phyloP scores from a whole-genome alignment of 208 protist species.

The Acanthamoeba castellanii region DNA sequence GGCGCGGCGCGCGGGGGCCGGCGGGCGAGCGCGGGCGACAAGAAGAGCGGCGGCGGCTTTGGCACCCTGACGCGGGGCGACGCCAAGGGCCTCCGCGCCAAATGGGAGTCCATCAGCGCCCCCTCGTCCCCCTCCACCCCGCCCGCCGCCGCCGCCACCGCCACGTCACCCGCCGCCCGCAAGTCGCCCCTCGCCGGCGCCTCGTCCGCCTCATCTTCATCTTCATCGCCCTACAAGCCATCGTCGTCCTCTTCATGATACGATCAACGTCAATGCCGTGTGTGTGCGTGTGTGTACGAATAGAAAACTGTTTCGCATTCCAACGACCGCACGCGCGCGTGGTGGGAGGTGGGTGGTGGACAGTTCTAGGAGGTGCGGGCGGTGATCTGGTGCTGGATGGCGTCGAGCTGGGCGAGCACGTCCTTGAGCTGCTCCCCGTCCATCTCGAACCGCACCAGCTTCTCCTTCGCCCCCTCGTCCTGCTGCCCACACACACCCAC shows the following conservation, averaged over 20 bases:
- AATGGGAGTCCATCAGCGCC: not conserved
- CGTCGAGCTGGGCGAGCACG: slow-evolving; percentile 59
- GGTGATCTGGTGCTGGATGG: slow-evolving; percentile 62
- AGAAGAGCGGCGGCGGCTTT: not conserved
- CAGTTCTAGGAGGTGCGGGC: not conserved
- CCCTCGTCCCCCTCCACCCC: not conserved
- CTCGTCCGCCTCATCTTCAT: too few species aligned
- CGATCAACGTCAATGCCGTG: too few species aligned
- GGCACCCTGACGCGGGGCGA: not conserved
- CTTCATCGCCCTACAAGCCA: too few species aligned
- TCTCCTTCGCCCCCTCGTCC: not conserved
- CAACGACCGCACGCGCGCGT: too few species aligned
- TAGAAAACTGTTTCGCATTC: too few species aligned
- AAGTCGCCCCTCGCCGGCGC: too few species aligned
- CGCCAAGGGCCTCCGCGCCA: slow-evolving; percentile 5
- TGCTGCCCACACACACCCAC: too few species aligned
- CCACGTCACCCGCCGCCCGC: too few species aligned
- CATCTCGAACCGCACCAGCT: slow-evolving; percentile 71
- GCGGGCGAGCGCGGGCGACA: not conserved
- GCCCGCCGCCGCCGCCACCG: too few species aligned
- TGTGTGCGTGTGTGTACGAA: too few species aligned
- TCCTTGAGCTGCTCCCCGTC: slow-evolving; percentile 55
- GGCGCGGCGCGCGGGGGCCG: not conserved
- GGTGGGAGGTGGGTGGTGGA: too few species aligned
- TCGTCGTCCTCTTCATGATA: too few species aligned